A percentile compares a stretch with the other conserved stretches of the same genome.
Conservation (phyloP, 305 asterid species). For the Fraxinus albicans region DNA sequence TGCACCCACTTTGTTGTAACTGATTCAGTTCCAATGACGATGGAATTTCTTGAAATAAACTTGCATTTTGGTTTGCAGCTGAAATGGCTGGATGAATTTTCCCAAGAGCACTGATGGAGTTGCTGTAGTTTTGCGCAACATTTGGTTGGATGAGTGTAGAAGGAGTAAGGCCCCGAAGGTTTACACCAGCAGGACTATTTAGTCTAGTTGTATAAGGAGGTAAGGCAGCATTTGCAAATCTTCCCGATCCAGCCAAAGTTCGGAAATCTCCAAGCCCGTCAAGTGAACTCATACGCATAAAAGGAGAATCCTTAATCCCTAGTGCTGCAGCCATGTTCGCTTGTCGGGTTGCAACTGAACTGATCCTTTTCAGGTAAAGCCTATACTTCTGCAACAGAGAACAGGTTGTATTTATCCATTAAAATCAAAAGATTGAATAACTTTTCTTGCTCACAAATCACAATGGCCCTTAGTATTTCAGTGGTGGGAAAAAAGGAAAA, state of each 20-base stretch:
- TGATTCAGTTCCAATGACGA: slow-evolving; percentile 73
- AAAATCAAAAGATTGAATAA: not conserved
- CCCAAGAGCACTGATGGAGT: slow-evolving; percentile 40
- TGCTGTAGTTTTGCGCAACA: slow-evolving; percentile 46
- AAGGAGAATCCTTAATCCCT: slow-evolving; percentile 73
- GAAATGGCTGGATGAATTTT: slow-evolving; percentile 53
- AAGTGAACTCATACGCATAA: slow-evolving; percentile 58
- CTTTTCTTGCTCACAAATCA: not conserved
- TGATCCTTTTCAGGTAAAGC: slow-evolving; percentile 84
- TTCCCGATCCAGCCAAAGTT: slow-evolving; percentile 57
- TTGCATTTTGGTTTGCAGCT: slow-evolving; percentile 45
- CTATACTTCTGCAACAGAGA: slow-evolving; percentile 73
- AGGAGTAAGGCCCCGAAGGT: slow-evolving; percentile 48
- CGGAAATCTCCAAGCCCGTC: slow-evolving; percentile 72
- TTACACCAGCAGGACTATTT: slow-evolving; percentile 58
- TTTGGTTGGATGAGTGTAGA: slow-evolving; percentile 48
- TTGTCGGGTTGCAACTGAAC: slow-evolving; percentile 75
- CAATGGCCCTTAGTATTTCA: not conserved
- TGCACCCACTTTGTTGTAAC: slow-evolving; percentile 42
- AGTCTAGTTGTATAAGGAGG: slow-evolving; percentile 61
- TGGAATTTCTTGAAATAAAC: slow-evolving; percentile 64
- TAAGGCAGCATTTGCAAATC: slow-evolving; percentile 40
- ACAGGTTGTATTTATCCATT: not conserved
- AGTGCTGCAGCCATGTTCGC: slow-evolving; percentile 77
- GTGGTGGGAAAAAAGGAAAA: not conserved